A percentile compares a stretch with the other conserved stretches of the same genome.
Evolutionary conservation across 2,329 filamentous ascomycete genomes (phyloP).

Genomic region (Cladophialophora yegresii): DNA sequence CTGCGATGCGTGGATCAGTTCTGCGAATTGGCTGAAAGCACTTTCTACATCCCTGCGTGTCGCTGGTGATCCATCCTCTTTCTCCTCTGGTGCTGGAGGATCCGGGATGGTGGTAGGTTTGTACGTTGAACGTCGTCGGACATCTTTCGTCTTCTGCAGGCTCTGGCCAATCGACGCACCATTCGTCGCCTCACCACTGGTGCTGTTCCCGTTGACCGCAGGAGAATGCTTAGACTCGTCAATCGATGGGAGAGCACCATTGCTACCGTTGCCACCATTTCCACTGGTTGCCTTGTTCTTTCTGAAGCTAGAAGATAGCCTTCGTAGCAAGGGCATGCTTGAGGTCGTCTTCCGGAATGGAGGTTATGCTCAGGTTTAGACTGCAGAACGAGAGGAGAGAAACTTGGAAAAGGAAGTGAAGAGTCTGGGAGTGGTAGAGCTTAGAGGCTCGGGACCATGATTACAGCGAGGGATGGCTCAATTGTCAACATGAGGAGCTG

Average conservation of each 20-base stretch:
- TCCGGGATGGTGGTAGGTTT: constrained; percentile 1
- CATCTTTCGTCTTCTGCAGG: constrained; percentile 25
- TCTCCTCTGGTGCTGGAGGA: constrained; percentile 3
- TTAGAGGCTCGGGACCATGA: background rate
- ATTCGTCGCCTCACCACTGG: constrained; percentile 14
- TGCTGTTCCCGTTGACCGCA: constrained; percentile 33
- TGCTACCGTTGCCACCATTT: constrained; percentile 6
- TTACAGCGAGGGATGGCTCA: background rate
- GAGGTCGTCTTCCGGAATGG: background rate
- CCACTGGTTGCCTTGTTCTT: constrained; percentile 3
- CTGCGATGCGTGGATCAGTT: constrained; percentile 56
- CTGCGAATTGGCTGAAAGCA: constrained; percentile 49
- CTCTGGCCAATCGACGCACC: constrained; percentile 25
- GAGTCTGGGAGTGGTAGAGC: background rate
- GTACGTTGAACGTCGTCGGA: constrained; percentile 16
- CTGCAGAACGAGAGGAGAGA: background rate
- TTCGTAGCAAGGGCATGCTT: constrained; percentile 22
- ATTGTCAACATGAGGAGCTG: background rate
- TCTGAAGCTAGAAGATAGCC: constrained; percentile 25
- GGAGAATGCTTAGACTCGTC: constrained; percentile 23
- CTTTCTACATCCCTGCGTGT: constrained; percentile 46
- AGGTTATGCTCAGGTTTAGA: background rate
- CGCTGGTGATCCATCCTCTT: constrained; percentile 39
- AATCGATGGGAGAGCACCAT: constrained; percentile 15
- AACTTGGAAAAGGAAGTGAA: background rate